Percentiles rank a stretch among this genome's conserved stretches.
These are phyloP conservation scores for Saturnispora quitensis DNA, from an alignment of 805 yeast species.

Conservation along the genomic window DNA sequence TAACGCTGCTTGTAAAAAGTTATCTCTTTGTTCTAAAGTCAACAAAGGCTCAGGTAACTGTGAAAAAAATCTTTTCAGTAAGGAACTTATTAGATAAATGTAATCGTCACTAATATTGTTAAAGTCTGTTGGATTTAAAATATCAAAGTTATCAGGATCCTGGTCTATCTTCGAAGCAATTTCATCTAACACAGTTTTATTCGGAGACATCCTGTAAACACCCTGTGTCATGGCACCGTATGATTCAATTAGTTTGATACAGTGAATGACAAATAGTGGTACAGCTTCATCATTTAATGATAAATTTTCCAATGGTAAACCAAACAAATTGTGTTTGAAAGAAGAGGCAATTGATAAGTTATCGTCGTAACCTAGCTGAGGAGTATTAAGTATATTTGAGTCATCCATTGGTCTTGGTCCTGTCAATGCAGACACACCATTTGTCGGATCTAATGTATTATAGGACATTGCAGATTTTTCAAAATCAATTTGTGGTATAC, in stretches of 20 bases:
- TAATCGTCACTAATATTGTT: slow-evolving; percentile 64
- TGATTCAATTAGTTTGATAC: slow-evolving; percentile 77
- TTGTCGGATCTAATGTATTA: slow-evolving; percentile 22
- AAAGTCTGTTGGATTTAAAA: slow-evolving; percentile 46
- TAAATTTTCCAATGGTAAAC: slow-evolving; percentile 73
- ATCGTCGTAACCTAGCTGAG: slow-evolving; percentile 12
- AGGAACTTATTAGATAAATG: slow-evolving; percentile 78
- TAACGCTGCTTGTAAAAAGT: slow-evolving; percentile 62
- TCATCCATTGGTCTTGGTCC: slow-evolving; percentile 21
- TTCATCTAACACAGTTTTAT: slow-evolving; percentile 62
- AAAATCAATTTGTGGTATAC: neutral
- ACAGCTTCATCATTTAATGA: slow-evolving; percentile 85
- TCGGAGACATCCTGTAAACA: slow-evolving; percentile 80
- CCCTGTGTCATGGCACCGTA: slow-evolving; percentile 86
- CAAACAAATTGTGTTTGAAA: slow-evolving; percentile 44
- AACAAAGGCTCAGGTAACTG: slow-evolving; percentile 82
- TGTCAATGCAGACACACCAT: slow-evolving; percentile 5
- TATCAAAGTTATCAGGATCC: slow-evolving; percentile 55
- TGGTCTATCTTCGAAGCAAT: slow-evolving; percentile 61
- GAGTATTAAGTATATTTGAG: neutral
- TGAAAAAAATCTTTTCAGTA: slow-evolving; percentile 75
- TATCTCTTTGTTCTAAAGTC: slow-evolving; percentile 50
- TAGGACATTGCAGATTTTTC: slow-evolving; percentile 10
- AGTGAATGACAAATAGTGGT: slow-evolving; percentile 81
- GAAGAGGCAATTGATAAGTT: neutral